These are phyloP conservation scores for Pezizomycotina sp. DNA, from an alignment of 2,329 filamentous ascomycete genomes.

Conservation along the genomic window DNA sequence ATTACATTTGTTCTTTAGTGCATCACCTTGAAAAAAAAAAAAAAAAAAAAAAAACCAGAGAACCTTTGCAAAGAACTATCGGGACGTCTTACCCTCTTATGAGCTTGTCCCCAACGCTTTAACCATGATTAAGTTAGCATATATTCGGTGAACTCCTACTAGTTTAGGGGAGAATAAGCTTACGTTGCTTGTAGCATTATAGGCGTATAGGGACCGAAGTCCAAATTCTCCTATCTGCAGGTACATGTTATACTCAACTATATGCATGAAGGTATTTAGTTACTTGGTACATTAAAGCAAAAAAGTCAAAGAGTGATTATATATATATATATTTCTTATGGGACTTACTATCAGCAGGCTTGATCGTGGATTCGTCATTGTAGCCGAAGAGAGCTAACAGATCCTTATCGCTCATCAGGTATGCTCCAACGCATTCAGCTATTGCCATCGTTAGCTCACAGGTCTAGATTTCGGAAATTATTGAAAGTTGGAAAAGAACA, in stretches of 20 bases:
- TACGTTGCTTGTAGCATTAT: neutral
- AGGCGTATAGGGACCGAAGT: conserved; percentile 4
- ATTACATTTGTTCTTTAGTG: neutral
- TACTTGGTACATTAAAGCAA: too few relatives aligned
- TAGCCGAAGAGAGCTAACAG: conserved; percentile 74
- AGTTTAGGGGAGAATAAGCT: neutral
- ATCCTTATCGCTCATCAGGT: conserved; percentile 69
- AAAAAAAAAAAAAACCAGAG: conserved; percentile 81
- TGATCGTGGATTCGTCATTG: neutral
- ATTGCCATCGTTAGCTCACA: too few relatives aligned
- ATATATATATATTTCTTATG: too few relatives aligned
- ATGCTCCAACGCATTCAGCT: conserved; percentile 88
- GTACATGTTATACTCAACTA: conserved; percentile 8
- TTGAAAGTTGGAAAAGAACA: too few relatives aligned
- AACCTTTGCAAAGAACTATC: too few relatives aligned
- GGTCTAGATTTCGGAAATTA: too few relatives aligned
- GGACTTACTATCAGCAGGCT: conserved; percentile 4
- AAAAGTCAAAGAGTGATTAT: too few relatives aligned
- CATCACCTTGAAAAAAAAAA: conserved; percentile 33
- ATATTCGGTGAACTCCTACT: neutral
- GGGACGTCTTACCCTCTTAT: conserved; percentile 64
- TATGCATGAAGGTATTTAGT: too few relatives aligned
- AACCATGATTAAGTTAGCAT: neutral
- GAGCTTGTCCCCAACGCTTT: conserved; percentile 74
- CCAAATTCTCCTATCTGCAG: conserved; percentile 3